Conservation (phyloP, 2,329 filamentous ascomycete genomes). For the Mollisia scopiformis region DNA sequence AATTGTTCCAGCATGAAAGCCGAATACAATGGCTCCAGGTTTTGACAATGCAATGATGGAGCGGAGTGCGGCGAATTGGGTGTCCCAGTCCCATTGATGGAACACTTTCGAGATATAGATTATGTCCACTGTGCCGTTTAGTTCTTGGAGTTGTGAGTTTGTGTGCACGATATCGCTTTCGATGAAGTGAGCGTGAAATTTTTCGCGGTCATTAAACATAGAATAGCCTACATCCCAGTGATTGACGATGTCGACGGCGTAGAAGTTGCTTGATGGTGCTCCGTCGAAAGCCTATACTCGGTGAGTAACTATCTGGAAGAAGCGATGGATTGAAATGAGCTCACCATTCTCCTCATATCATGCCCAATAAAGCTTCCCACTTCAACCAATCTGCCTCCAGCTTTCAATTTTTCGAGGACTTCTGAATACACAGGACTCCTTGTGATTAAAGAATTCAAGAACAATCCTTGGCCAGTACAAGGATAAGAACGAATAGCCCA, state of each 20-base stretch:
- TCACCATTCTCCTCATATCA: slow-evolving; percentile 1
- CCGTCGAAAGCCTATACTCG: background rate
- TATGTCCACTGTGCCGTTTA: background rate
- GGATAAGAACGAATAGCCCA: slow-evolving; percentile 2
- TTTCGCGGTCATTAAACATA: background rate
- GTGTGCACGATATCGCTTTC: background rate
- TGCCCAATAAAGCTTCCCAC: slow-evolving; percentile 2
- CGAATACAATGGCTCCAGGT: background rate
- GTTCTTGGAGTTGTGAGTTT: background rate
- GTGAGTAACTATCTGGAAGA: background rate
- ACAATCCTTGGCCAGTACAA: background rate
- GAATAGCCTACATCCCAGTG: background rate
- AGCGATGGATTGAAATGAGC: background rate
- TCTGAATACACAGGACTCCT: background rate
- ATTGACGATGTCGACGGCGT: background rate
- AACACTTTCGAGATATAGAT: background rate
- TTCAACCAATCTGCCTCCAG: background rate
- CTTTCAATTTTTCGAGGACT: background rate
- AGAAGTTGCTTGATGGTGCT: background rate
- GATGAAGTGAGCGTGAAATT: background rate
- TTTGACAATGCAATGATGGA: background rate
- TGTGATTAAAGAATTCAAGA: background rate
- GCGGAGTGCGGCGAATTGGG: background rate
- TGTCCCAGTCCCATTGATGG: background rate
- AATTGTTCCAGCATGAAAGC: background rate